Base-by-base conservation (phyloP, 1,284 basidiomycete genomes). In the Acaromyces ingoldii region DNA sequence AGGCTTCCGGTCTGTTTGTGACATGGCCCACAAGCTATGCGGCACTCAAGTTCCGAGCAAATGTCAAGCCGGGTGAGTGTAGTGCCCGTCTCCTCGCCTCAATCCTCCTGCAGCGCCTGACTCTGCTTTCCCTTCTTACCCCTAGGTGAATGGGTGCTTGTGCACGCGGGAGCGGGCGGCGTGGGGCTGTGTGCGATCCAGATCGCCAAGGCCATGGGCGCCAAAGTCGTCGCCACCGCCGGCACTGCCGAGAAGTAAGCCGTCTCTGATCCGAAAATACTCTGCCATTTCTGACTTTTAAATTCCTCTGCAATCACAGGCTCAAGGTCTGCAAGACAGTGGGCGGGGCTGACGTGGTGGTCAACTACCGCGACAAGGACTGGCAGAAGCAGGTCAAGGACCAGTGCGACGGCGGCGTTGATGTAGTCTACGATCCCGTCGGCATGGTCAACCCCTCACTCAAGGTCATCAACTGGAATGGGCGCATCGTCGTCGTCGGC, bases 401-500 rank as follows among this genome's bases (percentile, higher is more conserved):
- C 63, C 40, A 50, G 60, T 55, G 17, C 21, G 42, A 29, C 4
- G 42, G 42, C 41, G 66, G 61, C n/a, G 60, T 58, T 60, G 79
- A 95, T 70, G 85, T 95, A 10, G 65, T 71, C 17, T 71, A 69
- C 51, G 68, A 71, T 36, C 68, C 68, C 15, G 67, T 71, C 17
- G 68, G 68, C 5, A 62, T 71, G 62, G 58, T 71, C 38, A 36
- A 63, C 34, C 64, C 67, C 13, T 62, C 60, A 17, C 58, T 70
- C 50, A 70, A 70, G 44, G 92, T 89, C 74, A 89, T 93, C 53
- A 88, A 87, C 1, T 96, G 91, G 86, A 93, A 93, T 76, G 90
- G 91, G 1, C 82, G 93, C 11, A 84, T 89, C 3, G 72, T 97
- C 19, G 88, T 97, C 24, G 86, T 98, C 49, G 93, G 93, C 21